Evolutionary conservation across 371 early-diverging fungal species (phyloP), one percentile per base, ranked within the genome.

Genomic region (Actinomortierella wolfii): DNA sequence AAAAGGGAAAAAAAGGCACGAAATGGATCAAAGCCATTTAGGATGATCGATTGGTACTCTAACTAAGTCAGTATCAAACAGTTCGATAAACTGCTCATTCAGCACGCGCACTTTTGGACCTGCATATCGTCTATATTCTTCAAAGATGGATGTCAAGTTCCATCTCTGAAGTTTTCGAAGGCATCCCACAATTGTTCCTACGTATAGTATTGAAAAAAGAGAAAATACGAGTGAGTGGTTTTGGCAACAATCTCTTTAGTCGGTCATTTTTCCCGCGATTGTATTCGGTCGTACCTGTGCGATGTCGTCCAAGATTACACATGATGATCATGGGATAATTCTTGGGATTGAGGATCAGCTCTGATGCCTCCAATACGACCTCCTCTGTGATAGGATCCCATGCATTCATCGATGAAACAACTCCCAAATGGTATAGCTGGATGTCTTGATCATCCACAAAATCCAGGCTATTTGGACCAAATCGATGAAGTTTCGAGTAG

Each of bases 401-500:
- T 2, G 97, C 94, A 68, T 93, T 95, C 43, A 87, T 86, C 18
- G 91, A 82, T 1, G 91, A 85, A 24, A 87, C 85, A 13, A 89
- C 86, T 0, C 91, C 86, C 24, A 97, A 76, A 60, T 97, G 96
- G 61, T 94, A 89, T 46, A 97, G 78, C 50, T 91, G 81, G 45
- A 97, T 95, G 47, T 96, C 96, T 79, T 97, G 97, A 80, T 97
- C 97, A 67, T 97, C 97, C 48, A 97, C 88, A 79, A 98, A 97
- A 78, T 97, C 92, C 55, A 96, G 81, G 55, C 92, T 92, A 69
- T 9, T 1, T 17, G 18, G 42, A 18, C 20, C 25, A n/a, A 13
- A 29, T 15, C 39, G 23, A 40, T 24, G 20, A 23, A 56, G 48
- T n/a, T n/a, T n/a, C n/a, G n/a, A n/a, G n/a, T n/a, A n/a, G n/a